Evolutionary conservation across 371 early-diverging fungal genomes (phyloP), one percentile per base, ranked within the genome.

Genomic region (Apophysomyces elegans): DNA sequence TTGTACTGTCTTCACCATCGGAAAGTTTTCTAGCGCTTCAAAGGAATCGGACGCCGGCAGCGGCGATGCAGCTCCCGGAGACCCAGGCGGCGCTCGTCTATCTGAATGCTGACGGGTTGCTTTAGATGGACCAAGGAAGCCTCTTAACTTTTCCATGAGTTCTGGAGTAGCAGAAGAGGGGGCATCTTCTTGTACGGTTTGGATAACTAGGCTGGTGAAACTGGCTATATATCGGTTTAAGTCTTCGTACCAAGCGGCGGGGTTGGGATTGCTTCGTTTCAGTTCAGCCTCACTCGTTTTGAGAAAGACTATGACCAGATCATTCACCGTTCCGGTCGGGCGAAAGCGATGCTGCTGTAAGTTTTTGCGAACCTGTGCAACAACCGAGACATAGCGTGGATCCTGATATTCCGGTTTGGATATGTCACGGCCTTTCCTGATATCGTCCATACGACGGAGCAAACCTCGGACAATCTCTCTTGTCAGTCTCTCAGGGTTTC

Each of bases 311-410:
- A 78, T 61, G 21, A 78, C 65, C 18, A 78, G 56, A 64, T 78
- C 78, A 59, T 78, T 78, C 26, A 78, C 70, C 14, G 73, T 73
- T 41, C 74, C 76, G 9, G 69, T 63, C 37, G 78, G 76, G 11
- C 70, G 68, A 54, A 67, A 73, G 26, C 73, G 66, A 26, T 78
- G 76, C n/a, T 71, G 64, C 16, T 75, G 71, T 3, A 78, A 63
- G n/a, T 44, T 65, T 65, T 72, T 66, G 45, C 71, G 66, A 4
- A 78, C 62, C 36, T 69, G 66, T 18, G 47, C 62, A 4, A 71
- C 60, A 11, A 75, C 64, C 13, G 65, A 59, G 16, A 75, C 41
- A 44, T 75, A 75, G 4, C 73, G 67, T 14, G 59, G 71, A 47
- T 78, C 78, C 14, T 65, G 64, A 43, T 75, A 78, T 57, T 70